A percentile compares a stretch with the other conserved stretches of the same genome.
Evolutionary conservation across 441 rosid genomes (phyloP).

Genomic region (Pelargonium myrrhifolium): DNA sequence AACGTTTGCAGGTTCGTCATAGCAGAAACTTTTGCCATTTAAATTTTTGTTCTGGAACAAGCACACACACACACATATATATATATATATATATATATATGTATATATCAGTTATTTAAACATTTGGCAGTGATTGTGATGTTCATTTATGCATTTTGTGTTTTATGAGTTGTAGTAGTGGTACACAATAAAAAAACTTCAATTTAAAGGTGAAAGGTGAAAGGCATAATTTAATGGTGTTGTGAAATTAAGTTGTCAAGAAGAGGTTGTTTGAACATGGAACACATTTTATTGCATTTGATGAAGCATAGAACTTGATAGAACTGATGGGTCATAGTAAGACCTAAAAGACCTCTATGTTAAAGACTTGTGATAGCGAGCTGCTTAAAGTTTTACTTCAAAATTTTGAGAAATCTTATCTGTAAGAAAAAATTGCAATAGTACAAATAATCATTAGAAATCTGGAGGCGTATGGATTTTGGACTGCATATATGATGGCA

Average conservation of each 20-base stretch:
- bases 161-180: not conserved
- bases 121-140: not conserved
- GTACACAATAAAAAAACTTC: not conserved
- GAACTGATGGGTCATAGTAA: conserved; percentile 2
- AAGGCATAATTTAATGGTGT: not conserved
- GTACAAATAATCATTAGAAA: conserved; percentile 2
- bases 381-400: not conserved
- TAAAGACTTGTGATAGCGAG: not conserved
- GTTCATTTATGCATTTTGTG: not conserved
- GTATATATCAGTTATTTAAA: not conserved
- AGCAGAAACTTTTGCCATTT: not conserved
- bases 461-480: not conserved
- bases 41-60: not conserved
- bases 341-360: conserved; percentile 1
- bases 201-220: not conserved
- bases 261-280: not conserved
- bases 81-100: not conserved
- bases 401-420: not conserved
- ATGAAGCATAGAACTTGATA: conserved; percentile 1
- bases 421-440: not conserved
- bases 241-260: not conserved
- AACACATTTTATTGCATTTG: not conserved
- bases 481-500: not conserved
- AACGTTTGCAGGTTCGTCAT: conserved; percentile 71
- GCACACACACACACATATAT: no score